Base-by-base conservation (phyloP, 2,329 filamentous ascomycete genomes). In the Colletotrichum sp. region DNA sequence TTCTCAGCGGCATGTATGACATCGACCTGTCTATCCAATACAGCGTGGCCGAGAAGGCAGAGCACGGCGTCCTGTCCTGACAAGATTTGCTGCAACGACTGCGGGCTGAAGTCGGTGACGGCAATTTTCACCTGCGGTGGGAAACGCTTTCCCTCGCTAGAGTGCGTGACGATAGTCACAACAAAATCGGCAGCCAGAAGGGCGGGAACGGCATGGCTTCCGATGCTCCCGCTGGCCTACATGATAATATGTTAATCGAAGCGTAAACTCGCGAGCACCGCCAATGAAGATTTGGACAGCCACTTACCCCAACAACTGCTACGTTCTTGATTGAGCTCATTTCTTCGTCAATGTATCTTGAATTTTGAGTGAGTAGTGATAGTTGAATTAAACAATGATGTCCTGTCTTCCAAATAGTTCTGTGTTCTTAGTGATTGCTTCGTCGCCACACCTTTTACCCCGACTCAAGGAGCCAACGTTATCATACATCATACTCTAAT, bases 221-320 rank as follows among this genome's bases (percentile, higher is more conserved):
- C n/a, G 43, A 48, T 48, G 10, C 43, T 48, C 1, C 43, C 43
- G 43, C n/a, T 21, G 43, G 43, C n/a, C 43, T 21, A 48, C 1
- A 21, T 21, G 18, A 48, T 4, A 1, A 6, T 21, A n/a, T 12
- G 38, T 12, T 7, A n/a, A 1, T n/a, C 3, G 6, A 1, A 12
- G 5, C 18, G 10, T 21, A 5, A 21, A 13, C 2, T 21, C n/a
- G n/a, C n/a, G 10, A 0, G 10, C 10, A 52, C 0, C 10, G 1
- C 0, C n/a, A 21, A 8, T 52, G 0, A 21, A 52, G n/a, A 2
- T 7, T 3, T 21, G n/a, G 2, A 21, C n/a, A 0, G n/a, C 2
- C 4, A 48, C 10, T 48, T 21, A 21, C 43, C 2, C 43, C 43
- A 21, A 48, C 10, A 21, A 48, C 43, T 12, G 43, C 43, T 21